phyloP scores from a whole-genome alignment of 2,329 filamentous ascomycete species.

The Paraphoma sp. region DNA sequence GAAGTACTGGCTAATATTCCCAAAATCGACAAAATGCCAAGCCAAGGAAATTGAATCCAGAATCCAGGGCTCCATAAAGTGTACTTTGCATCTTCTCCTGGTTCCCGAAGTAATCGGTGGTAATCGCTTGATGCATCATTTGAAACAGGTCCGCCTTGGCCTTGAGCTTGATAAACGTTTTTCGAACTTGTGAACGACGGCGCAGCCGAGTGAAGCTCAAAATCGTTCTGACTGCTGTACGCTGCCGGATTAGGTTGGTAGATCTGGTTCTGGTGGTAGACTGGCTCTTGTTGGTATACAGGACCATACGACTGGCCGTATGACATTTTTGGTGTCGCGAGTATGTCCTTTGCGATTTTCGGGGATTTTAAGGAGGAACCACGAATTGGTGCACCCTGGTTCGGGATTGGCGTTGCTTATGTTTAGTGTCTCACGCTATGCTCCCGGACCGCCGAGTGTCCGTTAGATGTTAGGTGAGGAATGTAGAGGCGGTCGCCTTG shows the following conservation, averaged over 20 bases:
- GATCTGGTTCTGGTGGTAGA: background rate
- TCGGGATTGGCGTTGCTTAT: background rate
- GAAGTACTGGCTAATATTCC: constrained; percentile 1
- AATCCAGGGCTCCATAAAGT: constrained; percentile 1
- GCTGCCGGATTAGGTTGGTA: background rate
- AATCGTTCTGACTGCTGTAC: background rate
- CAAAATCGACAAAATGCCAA: background rate
- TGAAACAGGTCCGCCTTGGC: background rate
- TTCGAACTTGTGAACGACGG: background rate
- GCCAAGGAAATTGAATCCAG: constrained; percentile 3
- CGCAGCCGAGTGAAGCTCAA: background rate
- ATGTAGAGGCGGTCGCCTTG: background rate
- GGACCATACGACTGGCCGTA: background rate
- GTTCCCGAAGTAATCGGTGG: background rate
- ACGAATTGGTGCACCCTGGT: background rate
- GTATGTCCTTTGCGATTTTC: background rate
- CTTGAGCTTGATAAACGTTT: background rate
- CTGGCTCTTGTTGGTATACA: background rate
- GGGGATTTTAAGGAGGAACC: background rate
- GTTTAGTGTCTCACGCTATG: background rate
- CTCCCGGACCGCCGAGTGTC: background rate
- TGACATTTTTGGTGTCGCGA: background rate
- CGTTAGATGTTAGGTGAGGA: background rate
- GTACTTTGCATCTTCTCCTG: background rate
- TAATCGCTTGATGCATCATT: background rate